Evolutionary conservation across 805 yeast species (phyloP).

Genomic region (Metschnikowia anglica): DNA sequence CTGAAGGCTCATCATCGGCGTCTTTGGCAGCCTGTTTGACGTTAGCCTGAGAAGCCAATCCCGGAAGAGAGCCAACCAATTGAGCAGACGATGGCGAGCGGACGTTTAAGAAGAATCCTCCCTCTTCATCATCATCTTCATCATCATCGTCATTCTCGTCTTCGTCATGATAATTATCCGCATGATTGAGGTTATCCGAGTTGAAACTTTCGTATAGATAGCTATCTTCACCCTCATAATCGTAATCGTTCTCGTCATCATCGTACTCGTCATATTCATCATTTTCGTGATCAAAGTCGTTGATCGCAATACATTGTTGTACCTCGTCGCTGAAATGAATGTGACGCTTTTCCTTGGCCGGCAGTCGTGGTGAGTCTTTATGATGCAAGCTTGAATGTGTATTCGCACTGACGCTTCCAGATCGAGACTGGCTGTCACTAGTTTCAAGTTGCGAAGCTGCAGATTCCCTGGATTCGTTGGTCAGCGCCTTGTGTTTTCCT

Average conservation of each 20-base stretch:
- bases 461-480: background rate
- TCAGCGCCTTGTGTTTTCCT: constrained; percentile 9
- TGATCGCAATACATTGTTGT: constrained; percentile 86
- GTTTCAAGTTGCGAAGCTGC: background rate
- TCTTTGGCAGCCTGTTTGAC: constrained; percentile 10
- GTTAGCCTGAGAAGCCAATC: constrained; percentile 15
- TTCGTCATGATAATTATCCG: constrained; percentile 26
- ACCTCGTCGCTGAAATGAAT: constrained; percentile 94
- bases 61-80: constrained; percentile 19
- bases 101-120: constrained; percentile 65
- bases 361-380: constrained; percentile 7
- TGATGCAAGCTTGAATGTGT: constrained; percentile 12
- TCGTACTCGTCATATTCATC: constrained; percentile 18
- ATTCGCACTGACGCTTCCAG: background rate
- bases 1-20: constrained; percentile 24
- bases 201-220: constrained; percentile 17
- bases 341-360: constrained; percentile 48
- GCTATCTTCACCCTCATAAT: constrained; percentile 20
- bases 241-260: constrained; percentile 22
- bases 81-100: constrained; percentile 40
- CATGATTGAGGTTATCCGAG: constrained; percentile 18
- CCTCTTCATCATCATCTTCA: constrained; percentile 58
- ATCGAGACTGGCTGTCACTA: constrained; percentile 2
- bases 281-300: constrained; percentile 21
- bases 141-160: constrained; percentile 35